A percentile compares a stretch with the other conserved stretches of the same genome.
phyloP scores from a whole-genome alignment of 1,139 yeast species.

The Lodderomyces theae region DNA sequence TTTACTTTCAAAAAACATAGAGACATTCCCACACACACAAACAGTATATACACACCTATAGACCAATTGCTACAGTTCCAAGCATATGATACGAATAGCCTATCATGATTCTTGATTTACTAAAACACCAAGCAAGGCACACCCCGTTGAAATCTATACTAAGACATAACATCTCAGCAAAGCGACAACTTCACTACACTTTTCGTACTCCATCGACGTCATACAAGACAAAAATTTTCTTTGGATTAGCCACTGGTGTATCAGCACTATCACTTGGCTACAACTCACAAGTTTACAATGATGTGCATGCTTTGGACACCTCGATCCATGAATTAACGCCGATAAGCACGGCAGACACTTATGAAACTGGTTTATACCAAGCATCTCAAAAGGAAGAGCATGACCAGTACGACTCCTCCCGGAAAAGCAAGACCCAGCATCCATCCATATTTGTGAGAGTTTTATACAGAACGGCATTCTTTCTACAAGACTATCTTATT shows the following conservation, averaged over 20 bases:
- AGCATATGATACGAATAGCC: neutral
- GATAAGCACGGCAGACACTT: conserved; percentile 54
- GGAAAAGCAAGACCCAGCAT: conserved; percentile 24
- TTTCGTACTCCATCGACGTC: conserved; percentile 3
- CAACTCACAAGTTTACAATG: conserved; percentile 21
- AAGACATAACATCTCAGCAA: conserved; percentile 3
- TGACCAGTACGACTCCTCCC: conserved; percentile 23
- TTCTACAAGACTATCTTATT: conserved; percentile 49
- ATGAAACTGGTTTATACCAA: conserved; percentile 62
- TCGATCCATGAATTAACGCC: conserved; percentile 42
- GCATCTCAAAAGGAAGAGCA: conserved; percentile 57
- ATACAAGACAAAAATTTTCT: neutral
- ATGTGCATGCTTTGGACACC: conserved; percentile 33
- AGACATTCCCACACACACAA: neutral
- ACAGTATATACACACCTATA: neutral
- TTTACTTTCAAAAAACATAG: no score
- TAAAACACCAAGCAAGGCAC: neutral
- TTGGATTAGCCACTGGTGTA: conserved; percentile 10
- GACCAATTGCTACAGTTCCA: neutral
- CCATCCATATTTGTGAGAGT: conserved; percentile 27
- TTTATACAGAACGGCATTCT: conserved; percentile 37
- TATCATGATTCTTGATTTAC: neutral
- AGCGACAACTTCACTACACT: neutral
- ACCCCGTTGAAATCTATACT: neutral
- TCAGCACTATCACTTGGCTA: conserved; percentile 6